Percentiles rank a stretch among this genome's conserved stretches.
phyloP scores from a whole-genome alignment of 2,329 filamentous ascomycete species.

The Hypoxylon sp. region DNA sequence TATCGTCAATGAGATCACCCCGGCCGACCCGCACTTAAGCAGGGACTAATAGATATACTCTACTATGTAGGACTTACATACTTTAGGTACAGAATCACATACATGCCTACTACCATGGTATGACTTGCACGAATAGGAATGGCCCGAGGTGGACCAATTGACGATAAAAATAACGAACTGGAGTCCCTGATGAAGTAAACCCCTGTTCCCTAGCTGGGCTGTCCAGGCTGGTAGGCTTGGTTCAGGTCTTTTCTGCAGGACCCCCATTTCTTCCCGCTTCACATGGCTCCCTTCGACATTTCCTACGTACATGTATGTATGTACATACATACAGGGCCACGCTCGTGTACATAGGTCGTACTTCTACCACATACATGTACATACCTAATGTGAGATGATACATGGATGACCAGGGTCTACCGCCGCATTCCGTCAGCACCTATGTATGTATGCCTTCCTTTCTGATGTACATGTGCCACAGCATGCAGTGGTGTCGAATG shows the following conservation, averaged over 20 bases:
- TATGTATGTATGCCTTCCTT: constrained; percentile 37
- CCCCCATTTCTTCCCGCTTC: constrained; percentile 34
- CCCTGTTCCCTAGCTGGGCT: constrained; percentile 33
- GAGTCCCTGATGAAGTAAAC: constrained; percentile 19
- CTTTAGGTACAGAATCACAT: constrained; percentile 13
- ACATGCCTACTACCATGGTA: no score
- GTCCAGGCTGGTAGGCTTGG: constrained; percentile 8
- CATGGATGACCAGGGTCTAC: constrained; percentile 27
- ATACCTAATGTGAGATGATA: constrained; percentile 14
- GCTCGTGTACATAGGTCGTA: constrained; percentile 33
- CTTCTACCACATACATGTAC: neutral
- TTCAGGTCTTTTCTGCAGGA: constrained; percentile 32
- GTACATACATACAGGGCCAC: no score
- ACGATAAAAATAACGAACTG: constrained; percentile 39
- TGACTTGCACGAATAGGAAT: constrained; percentile 35
- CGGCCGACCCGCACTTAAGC: constrained; percentile 29
- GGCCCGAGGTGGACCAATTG: constrained; percentile 38
- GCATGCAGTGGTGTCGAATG: constrained; percentile 36
- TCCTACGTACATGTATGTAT: no score
- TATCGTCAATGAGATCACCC: constrained; percentile 31
- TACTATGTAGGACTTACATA: no score
- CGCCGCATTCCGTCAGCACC: constrained; percentile 38
- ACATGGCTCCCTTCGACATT: constrained; percentile 31
- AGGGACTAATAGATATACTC: no score
- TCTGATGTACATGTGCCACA: constrained; percentile 30